Evolutionary conservation across 805 yeast species (phyloP), one percentile per base, ranked within the genome.

Genomic region (Geotrichum ghanense): DNA sequence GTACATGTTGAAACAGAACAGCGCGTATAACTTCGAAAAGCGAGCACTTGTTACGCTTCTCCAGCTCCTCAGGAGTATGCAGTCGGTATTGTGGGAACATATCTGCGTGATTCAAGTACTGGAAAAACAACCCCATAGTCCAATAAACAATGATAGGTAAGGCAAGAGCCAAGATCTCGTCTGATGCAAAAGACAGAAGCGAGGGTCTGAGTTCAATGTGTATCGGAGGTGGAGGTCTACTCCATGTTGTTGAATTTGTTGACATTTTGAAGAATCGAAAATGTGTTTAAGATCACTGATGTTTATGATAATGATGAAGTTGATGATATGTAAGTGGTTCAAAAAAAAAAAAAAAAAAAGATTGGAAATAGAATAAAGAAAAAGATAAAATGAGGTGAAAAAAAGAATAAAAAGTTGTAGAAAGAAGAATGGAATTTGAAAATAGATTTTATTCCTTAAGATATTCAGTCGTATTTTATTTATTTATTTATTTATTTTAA

Each of bases 11-110:
- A 25, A 83, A 54, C 4, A 86, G 56, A 42, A 92, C 98, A 53
- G 89, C 96, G 50, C 75, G 68, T 16, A 92, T 56, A 9, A 92
- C 97, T 42, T 82, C 83, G 3, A 57, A 45, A 46, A 79, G 65
- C 0, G 84, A 59, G 4, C 86, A 96, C 59, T 78, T 84, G 63
- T 92, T 92, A 53, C 92, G 75, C 44, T 74, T 61, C 25, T 70
- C 56, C 48, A 87, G 86, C 61, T 90, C 97, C 55, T 83, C 94
- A 34, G 89, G 79, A 19, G 97, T 89, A 63, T 92, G 98, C 45
- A 92, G 87, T 54, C 97, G 73, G 66, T 85, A 87, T 60, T 74
- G 69, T 57, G 85, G 95, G 41, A 89, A 86, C 52, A 87, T 67
- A 59, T 85, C 76, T 54, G 73, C 76, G 40, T 73, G 73, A 62